Base-by-base conservation (phyloP, 2,329 filamentous ascomycete species). In the Venturia effusa region DNA sequence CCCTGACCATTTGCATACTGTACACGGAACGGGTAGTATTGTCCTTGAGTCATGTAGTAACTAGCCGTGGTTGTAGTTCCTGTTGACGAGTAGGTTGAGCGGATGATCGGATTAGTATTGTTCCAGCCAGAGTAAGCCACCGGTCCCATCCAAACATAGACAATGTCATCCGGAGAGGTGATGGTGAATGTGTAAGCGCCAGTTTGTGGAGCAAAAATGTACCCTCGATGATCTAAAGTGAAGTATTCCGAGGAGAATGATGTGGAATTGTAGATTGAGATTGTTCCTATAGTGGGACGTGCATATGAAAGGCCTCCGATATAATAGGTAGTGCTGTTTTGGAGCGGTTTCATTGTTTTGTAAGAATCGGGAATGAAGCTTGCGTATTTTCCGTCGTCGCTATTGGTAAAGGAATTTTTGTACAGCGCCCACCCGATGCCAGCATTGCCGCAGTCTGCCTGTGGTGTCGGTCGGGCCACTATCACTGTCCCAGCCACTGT, bases 11-110 rank as follows among this genome's bases (percentile, higher is more conserved):
- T 54, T 7, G 48, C 51, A 54, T 57, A 63, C 27, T 59, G n/a
- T 17, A 62, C 34, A 55, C 61, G 61, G 22, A 62, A 22, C 27
- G 61, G 61, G 34, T 51, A 54, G 22, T 62, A 62, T 10, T 19
- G 17, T n/a, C 60, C 60, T 24, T 41, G 19, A 3, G 30, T 11
- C 27, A 61, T 37, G 2, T 37, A 4, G 17, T 24, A 40, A 19
- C 2, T 10, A 6, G 30, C 37, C 60, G n/a, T 48, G 8, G 5
- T 61, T 10, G 3, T 10, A 13, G 15, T 22, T 3, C 4, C 19
- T 13, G 15, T 6, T 5, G 24, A 13, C 3, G 8, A 27, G 19
- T 3, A 27, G 15, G n/a, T 13, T 17, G 17, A 6, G 3, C 41
- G 27, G 7, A 48, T 1, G n/a, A 61, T 15, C 11, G 27, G 7